Conservation (phyloP, 352 stramenopile genomes). For the Phytophthora pseudosyringae region DNA sequence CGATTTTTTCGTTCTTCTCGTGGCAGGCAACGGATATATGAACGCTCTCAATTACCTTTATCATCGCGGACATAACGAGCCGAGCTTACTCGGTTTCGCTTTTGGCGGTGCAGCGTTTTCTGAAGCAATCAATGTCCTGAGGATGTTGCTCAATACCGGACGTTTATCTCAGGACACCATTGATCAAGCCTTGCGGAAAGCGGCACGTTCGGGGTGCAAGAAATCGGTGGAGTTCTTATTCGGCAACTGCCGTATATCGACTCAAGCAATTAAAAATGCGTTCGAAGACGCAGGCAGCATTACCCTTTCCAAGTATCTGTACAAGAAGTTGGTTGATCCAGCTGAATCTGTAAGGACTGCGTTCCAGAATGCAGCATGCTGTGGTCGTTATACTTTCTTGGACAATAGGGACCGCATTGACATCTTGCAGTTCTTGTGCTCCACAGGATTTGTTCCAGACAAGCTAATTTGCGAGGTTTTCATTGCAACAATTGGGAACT, state of each 20-base stretch:
- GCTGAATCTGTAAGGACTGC: background rate
- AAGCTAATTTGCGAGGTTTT: constrained; percentile 1
- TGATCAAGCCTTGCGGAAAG: too few relatives aligned
- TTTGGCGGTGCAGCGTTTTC: background rate
- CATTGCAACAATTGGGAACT: background rate
- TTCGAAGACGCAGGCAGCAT: too few relatives aligned
- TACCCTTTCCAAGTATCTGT: background rate
- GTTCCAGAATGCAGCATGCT: constrained; percentile 3
- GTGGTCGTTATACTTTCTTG: background rate
- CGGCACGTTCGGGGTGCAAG: too few relatives aligned
- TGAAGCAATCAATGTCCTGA: background rate
- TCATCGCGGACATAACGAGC: background rate
- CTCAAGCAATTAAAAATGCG: too few relatives aligned
- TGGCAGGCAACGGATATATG: background rate
- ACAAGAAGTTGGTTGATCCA: constrained; percentile 1
- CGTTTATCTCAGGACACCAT: too few relatives aligned
- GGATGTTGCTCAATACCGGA: too few relatives aligned
- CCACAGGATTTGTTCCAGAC: background rate
- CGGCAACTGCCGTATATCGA: too few relatives aligned
- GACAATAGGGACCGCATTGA: background rate
- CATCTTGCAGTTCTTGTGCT: constrained; percentile 2
- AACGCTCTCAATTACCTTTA: constrained; percentile 1
- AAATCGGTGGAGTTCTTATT: too few relatives aligned
- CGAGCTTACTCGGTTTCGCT: background rate
- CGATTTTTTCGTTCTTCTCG: background rate